Evolutionary conservation across 305 asterid genomes (phyloP).

Genomic region (Fraxinus nigra): DNA sequence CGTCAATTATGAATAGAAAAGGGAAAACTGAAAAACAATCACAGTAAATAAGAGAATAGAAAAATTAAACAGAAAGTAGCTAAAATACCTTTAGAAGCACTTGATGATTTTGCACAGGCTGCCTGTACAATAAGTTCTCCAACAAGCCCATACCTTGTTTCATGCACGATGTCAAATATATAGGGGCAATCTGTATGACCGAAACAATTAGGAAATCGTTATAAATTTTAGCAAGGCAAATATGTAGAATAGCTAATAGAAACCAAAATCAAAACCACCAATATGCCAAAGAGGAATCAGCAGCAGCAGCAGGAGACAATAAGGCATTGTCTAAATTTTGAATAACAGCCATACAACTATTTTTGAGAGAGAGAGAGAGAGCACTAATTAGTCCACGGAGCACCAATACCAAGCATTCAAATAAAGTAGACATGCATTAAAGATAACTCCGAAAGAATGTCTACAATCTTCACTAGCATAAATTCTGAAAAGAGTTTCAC

Average conservation of each 20-base stretch:
- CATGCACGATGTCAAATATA: constrained; percentile 78
- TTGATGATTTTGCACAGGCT: constrained; percentile 77
- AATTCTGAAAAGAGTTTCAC: neutral
- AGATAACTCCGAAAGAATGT: constrained; percentile 4
- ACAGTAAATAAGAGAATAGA: constrained; percentile 6
- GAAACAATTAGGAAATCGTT: constrained; percentile 19
- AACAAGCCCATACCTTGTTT: constrained; percentile 80
- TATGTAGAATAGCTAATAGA: constrained; percentile 8
- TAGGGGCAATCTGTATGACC: constrained; percentile 73
- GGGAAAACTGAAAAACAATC: neutral
- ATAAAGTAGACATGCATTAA: neutral
- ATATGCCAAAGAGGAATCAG: neutral
- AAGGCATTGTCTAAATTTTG: neutral
- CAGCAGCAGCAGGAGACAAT: neutral
- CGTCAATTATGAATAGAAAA: constrained; percentile 15
- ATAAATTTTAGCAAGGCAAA: neutral
- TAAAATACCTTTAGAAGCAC: constrained; percentile 71
- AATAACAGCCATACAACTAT: neutral
- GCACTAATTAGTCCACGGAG: neutral
- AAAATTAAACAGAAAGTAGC: constrained; percentile 8
- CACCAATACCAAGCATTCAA: neutral
- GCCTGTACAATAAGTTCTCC: constrained; percentile 75
- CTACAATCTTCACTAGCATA: constrained; percentile 3
- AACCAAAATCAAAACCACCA: constrained; percentile 1
- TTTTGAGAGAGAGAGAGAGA: neutral